These are phyloP conservation scores for Exophiala calicioides DNA, from an alignment of 2,329 filamentous ascomycete species.

Conservation along the genomic window DNA sequence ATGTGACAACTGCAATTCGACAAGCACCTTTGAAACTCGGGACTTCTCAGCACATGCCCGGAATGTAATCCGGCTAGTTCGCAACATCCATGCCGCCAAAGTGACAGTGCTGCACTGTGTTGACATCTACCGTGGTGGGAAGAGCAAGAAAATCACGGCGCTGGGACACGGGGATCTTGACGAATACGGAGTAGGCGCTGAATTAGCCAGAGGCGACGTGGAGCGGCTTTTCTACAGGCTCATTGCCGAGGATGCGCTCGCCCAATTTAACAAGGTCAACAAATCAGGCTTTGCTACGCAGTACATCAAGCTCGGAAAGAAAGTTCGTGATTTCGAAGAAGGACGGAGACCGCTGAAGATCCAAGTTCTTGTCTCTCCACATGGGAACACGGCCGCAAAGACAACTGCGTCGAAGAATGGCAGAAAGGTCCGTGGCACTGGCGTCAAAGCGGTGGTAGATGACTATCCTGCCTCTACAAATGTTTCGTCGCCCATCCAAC, in stretches of 20 bases:
- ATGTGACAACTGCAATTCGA: constrained; percentile 88
- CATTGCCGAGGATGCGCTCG: constrained; percentile 70
- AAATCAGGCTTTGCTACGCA: constrained; percentile 66
- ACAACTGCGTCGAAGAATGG: constrained; percentile 31
- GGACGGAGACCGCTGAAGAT: constrained; percentile 52
- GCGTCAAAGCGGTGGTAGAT: constrained; percentile 35
- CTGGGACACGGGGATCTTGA: constrained; percentile 54
- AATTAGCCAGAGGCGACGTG: constrained; percentile 72
- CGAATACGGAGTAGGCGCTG: constrained; percentile 68
- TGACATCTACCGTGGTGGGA: constrained; percentile 77
- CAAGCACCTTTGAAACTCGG: constrained; percentile 66
- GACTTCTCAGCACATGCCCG: constrained; percentile 77
- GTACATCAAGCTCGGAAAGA: constrained; percentile 57
- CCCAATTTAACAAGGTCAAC: constrained; percentile 69
- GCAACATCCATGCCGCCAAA: constrained; percentile 55
- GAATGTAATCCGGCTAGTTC: constrained; percentile 69
- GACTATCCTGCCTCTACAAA: constrained; percentile 64
- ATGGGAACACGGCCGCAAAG: constrained; percentile 39
- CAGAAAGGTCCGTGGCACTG: constrained; percentile 37
- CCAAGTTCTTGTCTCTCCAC: constrained; percentile 54
- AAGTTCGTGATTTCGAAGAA: constrained; percentile 48
- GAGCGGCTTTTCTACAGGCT: constrained; percentile 82
- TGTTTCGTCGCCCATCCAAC: constrained; percentile 64
- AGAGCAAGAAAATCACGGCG: constrained; percentile 59
- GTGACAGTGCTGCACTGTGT: constrained; percentile 78